phyloP scores from a whole-genome alignment of 108 stramenopile species.

The Nannochloropsis oceanica region DNA sequence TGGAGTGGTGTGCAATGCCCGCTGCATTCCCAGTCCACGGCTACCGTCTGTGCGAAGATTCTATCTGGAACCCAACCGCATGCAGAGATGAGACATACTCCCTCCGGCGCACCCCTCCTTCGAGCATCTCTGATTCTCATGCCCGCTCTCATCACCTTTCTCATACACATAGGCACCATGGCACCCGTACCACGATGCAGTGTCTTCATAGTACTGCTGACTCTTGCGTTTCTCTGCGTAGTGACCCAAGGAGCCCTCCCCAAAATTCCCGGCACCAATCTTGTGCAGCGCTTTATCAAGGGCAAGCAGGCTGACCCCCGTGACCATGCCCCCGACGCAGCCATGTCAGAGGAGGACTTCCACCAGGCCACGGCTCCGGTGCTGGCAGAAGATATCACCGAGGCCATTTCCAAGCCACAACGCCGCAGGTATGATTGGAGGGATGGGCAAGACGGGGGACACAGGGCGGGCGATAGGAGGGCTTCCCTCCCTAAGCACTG shows the following conservation, averaged over 20 bases:
- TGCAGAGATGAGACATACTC: too few relatives aligned
- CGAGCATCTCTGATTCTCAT: too few relatives aligned
- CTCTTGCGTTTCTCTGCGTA: neutral
- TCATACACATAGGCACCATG: neutral
- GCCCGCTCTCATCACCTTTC: too few relatives aligned
- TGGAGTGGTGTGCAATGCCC: too few relatives aligned
- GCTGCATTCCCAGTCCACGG: too few relatives aligned
- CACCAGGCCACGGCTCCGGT: neutral
- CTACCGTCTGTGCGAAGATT: too few relatives aligned
- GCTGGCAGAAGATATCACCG: neutral
- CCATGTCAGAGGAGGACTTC: neutral
- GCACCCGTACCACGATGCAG: neutral
- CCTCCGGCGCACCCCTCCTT: too few relatives aligned
- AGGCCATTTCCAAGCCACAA: neutral
- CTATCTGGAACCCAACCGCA: too few relatives aligned
- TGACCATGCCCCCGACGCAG: neutral
- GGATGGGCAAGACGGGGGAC: neutral
- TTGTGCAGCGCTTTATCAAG: neutral
- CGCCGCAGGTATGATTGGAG: neutral
- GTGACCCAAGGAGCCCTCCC: neutral
- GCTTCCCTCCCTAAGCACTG: neutral
- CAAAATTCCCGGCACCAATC: neutral
- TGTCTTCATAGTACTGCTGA: neutral
- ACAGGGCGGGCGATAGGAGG: neutral
- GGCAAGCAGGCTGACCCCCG: neutral